Evolutionary conservation across 2,329 filamentous ascomycete species (phyloP), one percentile per base, ranked within the genome.

Genomic region (Arthrocladium fulminans): DNA sequence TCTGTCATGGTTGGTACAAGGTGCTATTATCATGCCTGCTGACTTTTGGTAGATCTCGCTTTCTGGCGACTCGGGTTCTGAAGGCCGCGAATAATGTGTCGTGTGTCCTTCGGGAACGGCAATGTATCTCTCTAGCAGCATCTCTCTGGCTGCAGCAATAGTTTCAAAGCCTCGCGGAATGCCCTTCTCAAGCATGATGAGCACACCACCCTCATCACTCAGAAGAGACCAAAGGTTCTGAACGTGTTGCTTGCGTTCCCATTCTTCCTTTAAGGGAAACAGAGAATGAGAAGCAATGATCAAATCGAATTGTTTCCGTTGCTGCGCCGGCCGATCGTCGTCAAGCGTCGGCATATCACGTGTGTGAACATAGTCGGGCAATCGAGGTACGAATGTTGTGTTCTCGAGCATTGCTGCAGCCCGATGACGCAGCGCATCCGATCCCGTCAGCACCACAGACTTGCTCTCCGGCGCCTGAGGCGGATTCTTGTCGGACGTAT

Each of bases 101-200:
- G 61, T 57, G 13, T 47, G 40, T 20, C 73, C 50, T 67, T 70
- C 13, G 59, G 69, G 54, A 24, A 53, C 48, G 10, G 80, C 68
- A 48, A 95, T 84, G 62, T 86, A 82, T 38, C 84, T 80, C 52
- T 85, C 78, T 0, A 97, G 73, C 0, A 98, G 71, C 51, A 86
- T 80, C 35, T 88, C 77, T 43, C 92, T 81, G 4, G 89, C 88
- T 41, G 84, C 85, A 9, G 88, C 90, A 34, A 98, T 80, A 12
- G 87, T 86, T 64, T 97, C 92, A 57, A 98, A 98, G 0, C 92
- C 92, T 37, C 87, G 80, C 10, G 88, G 86, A 10, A 94, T 79
- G 0, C 88, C 92, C 65, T 96, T 97, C 64, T 98, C 92, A 19
- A 96, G 70, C 2, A 97, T 68, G 42, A 97, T 79, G 3, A 98